Conservation (phyloP, 2,329 filamentous ascomycete species). For the Paraphaeosphaeria sporulosa region DNA sequence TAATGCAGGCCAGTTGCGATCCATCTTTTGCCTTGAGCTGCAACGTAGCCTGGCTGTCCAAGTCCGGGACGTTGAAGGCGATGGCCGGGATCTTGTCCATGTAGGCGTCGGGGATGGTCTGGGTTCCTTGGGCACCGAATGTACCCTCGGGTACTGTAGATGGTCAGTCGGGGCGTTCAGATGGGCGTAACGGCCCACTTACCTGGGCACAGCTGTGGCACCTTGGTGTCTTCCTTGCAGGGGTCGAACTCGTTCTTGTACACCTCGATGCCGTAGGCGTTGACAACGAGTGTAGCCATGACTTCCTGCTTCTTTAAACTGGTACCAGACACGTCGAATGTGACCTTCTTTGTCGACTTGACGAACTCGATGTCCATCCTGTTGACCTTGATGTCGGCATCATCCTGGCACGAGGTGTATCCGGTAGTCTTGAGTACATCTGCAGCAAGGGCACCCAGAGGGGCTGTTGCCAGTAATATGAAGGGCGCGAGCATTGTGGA, state of each 20-base stretch:
- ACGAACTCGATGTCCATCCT: constrained; percentile 82
- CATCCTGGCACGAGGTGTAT: constrained; percentile 74
- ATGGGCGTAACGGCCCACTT: constrained; percentile 42
- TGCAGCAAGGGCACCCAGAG: constrained; percentile 64
- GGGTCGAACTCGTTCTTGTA: constrained; percentile 86
- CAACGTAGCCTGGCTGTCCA: constrained; percentile 84
- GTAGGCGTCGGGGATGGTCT: constrained; percentile 75
- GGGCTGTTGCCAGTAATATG: constrained; percentile 46
- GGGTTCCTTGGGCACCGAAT: constrained; percentile 76
- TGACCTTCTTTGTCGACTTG: constrained; percentile 73
- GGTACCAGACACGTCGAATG: constrained; percentile 82
- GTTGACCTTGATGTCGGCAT: constrained; percentile 71
- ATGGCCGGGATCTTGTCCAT: constrained; percentile 82
- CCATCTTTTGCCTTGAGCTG: constrained; percentile 70
- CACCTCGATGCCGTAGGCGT: constrained; percentile 82
- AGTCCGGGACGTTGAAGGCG: constrained; percentile 88
- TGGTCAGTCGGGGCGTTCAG: constrained; percentile 25
- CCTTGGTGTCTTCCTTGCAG: constrained; percentile 71
- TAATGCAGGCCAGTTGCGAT: constrained; percentile 78
- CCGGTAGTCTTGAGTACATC: constrained; percentile 82
- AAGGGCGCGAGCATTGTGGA: constrained; percentile 49
- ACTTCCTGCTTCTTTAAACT: constrained; percentile 81
- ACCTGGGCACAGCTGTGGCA: constrained; percentile 83
- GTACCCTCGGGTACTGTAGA: constrained; percentile 71
- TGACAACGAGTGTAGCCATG: constrained; percentile 76